Percentiles rank a stretch among this genome's conserved stretches.
phyloP scores from a whole-genome alignment of 2,329 filamentous ascomycete species.

The Aureobasidium musti region DNA sequence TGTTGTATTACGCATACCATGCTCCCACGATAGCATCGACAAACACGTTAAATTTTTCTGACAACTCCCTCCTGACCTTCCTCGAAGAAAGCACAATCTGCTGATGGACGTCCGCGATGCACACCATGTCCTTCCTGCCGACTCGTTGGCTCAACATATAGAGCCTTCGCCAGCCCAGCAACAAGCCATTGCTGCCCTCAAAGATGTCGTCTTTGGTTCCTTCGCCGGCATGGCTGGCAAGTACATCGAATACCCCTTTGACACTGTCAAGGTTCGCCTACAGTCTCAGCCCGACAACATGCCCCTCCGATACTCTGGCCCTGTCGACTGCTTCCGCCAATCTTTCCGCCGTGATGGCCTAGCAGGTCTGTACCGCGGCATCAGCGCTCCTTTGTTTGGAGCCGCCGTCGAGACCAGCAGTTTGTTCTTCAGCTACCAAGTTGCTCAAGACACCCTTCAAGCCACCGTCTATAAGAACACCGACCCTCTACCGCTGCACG shows the following conservation, averaged over 20 bases:
- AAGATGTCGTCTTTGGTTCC: slow-evolving; percentile 88
- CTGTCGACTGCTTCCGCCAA: slow-evolving; percentile 90
- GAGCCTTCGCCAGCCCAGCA: slow-evolving; percentile 12
- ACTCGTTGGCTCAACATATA: slow-evolving; percentile 11
- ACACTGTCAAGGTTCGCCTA: slow-evolving; percentile 95
- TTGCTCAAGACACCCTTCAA: slow-evolving; percentile 61
- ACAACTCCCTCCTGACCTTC: not conserved
- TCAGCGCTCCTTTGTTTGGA: slow-evolving; percentile 85
- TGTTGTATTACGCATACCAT: slow-evolving; percentile 33
- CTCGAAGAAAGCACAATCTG: slow-evolving; percentile 4
- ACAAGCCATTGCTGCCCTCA: slow-evolving; percentile 67
- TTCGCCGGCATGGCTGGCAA: slow-evolving; percentile 89
- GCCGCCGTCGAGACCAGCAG: slow-evolving; percentile 91
- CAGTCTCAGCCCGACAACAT: slow-evolving; percentile 90
- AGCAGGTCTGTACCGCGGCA: slow-evolving; percentile 81
- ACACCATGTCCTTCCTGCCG: slow-evolving; percentile 22
- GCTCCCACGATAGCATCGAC: slow-evolving; percentile 41
- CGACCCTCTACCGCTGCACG: slow-evolving; percentile 69
- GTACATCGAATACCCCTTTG: slow-evolving; percentile 97
- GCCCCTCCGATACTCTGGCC: slow-evolving; percentile 79
- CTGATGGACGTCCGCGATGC: slow-evolving; percentile 32
- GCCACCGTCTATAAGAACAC: slow-evolving; percentile 59
- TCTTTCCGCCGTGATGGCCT: slow-evolving; percentile 79
- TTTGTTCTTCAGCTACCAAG: slow-evolving; percentile 69
- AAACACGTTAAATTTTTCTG: not conserved